Conservation (phyloP, 768 basidiomycete genomes). For the Jaapia argillacea region DNA sequence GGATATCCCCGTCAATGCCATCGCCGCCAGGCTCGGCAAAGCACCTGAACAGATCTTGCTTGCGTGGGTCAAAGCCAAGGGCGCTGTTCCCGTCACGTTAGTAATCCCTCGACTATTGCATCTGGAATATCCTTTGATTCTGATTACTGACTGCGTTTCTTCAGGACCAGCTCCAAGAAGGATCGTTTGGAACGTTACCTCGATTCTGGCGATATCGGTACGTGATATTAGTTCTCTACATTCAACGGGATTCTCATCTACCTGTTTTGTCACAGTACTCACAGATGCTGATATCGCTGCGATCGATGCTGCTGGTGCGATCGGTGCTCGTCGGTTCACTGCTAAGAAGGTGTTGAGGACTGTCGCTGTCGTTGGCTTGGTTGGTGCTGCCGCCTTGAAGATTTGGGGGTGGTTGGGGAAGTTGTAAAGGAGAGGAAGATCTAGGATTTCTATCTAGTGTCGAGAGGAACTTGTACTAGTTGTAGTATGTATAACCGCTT, state of each 20-base stretch:
- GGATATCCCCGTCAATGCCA: constrained; percentile 44
- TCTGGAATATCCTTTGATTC: not conserved
- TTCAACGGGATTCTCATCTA: not conserved
- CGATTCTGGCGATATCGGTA: constrained; percentile 54
- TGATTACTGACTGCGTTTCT: not conserved
- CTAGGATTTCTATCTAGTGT: too few relatives aligned
- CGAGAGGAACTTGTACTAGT: too few relatives aligned
- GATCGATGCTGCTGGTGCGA: constrained; percentile 48
- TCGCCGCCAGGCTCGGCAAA: constrained; percentile 39
- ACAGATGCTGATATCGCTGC: constrained; percentile 39
- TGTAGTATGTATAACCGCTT: too few relatives aligned
- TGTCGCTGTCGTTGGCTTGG: constrained; percentile 10
- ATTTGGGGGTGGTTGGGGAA: too few relatives aligned
- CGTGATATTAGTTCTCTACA: constrained; percentile 6
- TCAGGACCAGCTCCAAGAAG: constrained; percentile 57
- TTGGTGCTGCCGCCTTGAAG: constrained; percentile 6
- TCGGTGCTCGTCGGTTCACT: constrained; percentile 18
- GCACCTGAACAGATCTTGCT: constrained; percentile 59
- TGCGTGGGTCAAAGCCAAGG: constrained; percentile 65
- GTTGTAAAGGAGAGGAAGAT: too few relatives aligned
- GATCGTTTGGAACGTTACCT: constrained; percentile 59
- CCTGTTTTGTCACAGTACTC: constrained; percentile 25
- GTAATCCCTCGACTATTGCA: constrained; percentile 9
- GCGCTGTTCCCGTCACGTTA: constrained; percentile 55
- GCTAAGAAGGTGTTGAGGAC: constrained; percentile 12